These are phyloP conservation scores for Aspergillus terreus DNA, from an alignment of 2,329 filamentous ascomycete species.

Conservation along the genomic window DNA sequence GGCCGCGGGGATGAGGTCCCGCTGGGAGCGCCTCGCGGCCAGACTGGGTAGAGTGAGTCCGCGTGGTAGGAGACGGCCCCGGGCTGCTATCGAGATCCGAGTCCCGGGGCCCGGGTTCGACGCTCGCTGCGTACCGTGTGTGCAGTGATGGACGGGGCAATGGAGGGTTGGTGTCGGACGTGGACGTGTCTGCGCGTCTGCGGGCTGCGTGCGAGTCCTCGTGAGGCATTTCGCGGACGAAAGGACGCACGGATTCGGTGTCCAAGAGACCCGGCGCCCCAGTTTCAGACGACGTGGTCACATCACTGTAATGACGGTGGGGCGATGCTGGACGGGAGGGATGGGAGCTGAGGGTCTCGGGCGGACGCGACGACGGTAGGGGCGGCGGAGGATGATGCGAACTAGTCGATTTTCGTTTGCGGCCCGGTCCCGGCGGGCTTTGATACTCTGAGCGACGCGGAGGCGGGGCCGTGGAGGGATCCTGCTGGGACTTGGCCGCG, in stretches of 20 bases:
- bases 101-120: slow-evolving; percentile 7
- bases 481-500: slow-evolving; percentile 65
- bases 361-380: slow-evolving; percentile 48
- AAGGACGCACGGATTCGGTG: too few species aligned
- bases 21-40: not conserved
- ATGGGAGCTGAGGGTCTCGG: slow-evolving; percentile 27
- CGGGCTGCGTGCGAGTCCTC: not conserved
- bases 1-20: not conserved
- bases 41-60: slow-evolving; percentile 1
- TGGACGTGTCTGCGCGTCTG: slow-evolving; percentile 1
- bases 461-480: slow-evolving; percentile 43
- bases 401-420: slow-evolving; percentile 73
- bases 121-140: slow-evolving; percentile 5
- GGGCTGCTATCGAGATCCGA: slow-evolving; percentile 11
- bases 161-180: not conserved
- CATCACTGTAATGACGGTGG: slow-evolving; percentile 15
- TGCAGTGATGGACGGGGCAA: slow-evolving; percentile 2
- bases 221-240: too few species aligned
- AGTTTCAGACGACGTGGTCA: slow-evolving; percentile 4
- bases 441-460: slow-evolving; percentile 57
- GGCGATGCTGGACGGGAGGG: slow-evolving; percentile 18
- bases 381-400: slow-evolving; percentile 51
- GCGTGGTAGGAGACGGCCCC: slow-evolving; percentile 3
- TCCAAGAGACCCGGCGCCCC: not conserved
- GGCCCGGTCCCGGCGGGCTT: slow-evolving; percentile 66